Conservation (phyloP, 108 stramenopile species). For the Bacterosira constricta region DNA sequence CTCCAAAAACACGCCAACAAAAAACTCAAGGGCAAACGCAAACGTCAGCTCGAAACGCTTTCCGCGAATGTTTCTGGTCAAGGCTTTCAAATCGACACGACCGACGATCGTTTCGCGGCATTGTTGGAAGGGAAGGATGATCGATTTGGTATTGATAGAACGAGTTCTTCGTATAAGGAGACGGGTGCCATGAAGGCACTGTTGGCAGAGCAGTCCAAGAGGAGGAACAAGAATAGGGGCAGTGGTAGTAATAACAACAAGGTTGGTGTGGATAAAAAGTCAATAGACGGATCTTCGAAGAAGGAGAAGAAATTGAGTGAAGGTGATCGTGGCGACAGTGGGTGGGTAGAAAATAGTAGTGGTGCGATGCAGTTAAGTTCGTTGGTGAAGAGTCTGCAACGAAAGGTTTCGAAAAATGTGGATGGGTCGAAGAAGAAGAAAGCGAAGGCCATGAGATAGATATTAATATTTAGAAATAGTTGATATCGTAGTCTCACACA, state of each 20-base stretch:
- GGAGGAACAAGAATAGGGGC: constrained; percentile 76
- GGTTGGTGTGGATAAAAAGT: too few species aligned
- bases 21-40: constrained; percentile 77
- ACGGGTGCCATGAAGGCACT: constrained; percentile 90
- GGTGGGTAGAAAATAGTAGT: constrained; percentile 18
- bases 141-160: constrained; percentile 92
- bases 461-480: too few species aligned
- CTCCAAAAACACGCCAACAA: constrained; percentile 81
- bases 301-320: not conserved
- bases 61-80: constrained; percentile 75
- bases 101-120: constrained; percentile 87
- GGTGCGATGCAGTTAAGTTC: constrained; percentile 61
- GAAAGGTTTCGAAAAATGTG: constrained; percentile 39
- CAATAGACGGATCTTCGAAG: too few species aligned
- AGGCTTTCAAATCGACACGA: constrained; percentile 81
- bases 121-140: constrained; percentile 89
- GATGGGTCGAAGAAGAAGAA: constrained; percentile 15
- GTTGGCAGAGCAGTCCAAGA: constrained; percentile 76
- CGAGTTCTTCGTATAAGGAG: constrained; percentile 85
- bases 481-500: too few species aligned
- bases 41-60: constrained; percentile 77
- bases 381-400: constrained; percentile 66
- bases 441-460: too few species aligned
- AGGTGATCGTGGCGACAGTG: not conserved
- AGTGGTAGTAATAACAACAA: not conserved